phyloP scores from a whole-genome alignment of 108 stramenopile genomes.

The Discostella stelligeroides region DNA sequence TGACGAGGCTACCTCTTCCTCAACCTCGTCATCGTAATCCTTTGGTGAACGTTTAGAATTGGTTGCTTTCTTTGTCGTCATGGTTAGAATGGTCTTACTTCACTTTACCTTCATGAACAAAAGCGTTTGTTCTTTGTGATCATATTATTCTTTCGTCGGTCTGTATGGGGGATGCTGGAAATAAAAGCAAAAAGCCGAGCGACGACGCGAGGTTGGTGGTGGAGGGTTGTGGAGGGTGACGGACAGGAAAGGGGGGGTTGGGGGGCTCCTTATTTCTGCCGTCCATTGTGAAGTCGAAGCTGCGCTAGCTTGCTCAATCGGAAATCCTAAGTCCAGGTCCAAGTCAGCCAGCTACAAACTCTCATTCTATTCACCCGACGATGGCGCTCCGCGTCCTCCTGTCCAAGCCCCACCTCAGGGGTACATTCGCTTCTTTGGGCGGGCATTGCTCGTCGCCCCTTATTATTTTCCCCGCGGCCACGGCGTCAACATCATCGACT shows the following conservation, averaged over 20 bases:
- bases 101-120: too few relatives aligned
- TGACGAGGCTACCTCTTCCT: not conserved
- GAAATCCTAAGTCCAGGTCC: too few relatives aligned
- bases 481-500: not conserved
- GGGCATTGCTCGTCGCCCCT: not conserved
- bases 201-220: too few relatives aligned
- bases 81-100: not conserved
- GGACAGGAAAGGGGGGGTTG: not conserved
- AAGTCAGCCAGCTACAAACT: too few relatives aligned
- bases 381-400: conserved; percentile 7
- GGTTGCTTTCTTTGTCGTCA: conserved; percentile 5
- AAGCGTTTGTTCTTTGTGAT: too few relatives aligned
- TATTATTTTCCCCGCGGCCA: too few relatives aligned
- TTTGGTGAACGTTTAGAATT: not conserved
- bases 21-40: not conserved
- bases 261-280: not conserved
- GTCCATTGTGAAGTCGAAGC: too few relatives aligned
- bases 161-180: too few relatives aligned
- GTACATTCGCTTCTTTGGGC: not conserved
- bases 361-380: not conserved
- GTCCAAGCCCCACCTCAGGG: conserved; percentile 1
- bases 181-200: too few relatives aligned
- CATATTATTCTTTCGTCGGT: too few relatives aligned
- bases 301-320: too few relatives aligned
- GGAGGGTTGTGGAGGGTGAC: not conserved